phyloP scores from a whole-genome alignment of 768 basidiomycete species.

The Leccinum longicurvipes region DNA sequence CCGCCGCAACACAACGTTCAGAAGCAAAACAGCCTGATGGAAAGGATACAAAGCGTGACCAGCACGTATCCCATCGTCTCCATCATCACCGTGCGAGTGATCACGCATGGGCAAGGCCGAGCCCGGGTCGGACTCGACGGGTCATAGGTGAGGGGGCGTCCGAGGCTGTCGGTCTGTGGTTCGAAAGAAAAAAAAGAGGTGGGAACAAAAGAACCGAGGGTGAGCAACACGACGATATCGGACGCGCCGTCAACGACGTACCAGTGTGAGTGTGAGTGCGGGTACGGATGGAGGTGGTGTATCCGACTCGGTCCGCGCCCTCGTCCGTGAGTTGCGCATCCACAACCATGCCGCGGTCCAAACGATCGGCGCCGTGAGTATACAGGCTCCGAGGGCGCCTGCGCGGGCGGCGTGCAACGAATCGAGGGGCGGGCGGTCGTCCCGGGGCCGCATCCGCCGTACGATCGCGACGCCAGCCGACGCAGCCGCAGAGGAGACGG shows the following conservation, averaged over 20 bases:
- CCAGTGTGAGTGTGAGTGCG: background rate
- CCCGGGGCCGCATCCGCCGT: background rate
- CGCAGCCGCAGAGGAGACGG: conserved; percentile 13
- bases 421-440: background rate
- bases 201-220: background rate
- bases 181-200: background rate
- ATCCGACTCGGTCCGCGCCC: conserved; percentile 1
- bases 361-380: conserved; percentile 5
- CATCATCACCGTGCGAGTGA: conserved; percentile 10
- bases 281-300: background rate
- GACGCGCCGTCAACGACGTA: conserved; percentile 3
- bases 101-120: background rate
- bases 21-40: conserved; percentile 19
- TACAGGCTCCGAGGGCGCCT: conserved; percentile 10
- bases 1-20: background rate
- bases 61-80: conserved; percentile 11
- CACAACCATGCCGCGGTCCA: conserved; percentile 5
- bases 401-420: conserved; percentile 15
- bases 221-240: background rate
- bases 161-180: background rate
- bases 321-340: conserved; percentile 1
- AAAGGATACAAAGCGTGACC: conserved; percentile 14
- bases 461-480: conserved; percentile 8
- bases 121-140: background rate
- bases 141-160: background rate